Evolutionary conservation across 495 filamentous ascomycete species (phyloP), one percentile per base, ranked within the genome.

Genomic region (Neurospora sp.): DNA sequence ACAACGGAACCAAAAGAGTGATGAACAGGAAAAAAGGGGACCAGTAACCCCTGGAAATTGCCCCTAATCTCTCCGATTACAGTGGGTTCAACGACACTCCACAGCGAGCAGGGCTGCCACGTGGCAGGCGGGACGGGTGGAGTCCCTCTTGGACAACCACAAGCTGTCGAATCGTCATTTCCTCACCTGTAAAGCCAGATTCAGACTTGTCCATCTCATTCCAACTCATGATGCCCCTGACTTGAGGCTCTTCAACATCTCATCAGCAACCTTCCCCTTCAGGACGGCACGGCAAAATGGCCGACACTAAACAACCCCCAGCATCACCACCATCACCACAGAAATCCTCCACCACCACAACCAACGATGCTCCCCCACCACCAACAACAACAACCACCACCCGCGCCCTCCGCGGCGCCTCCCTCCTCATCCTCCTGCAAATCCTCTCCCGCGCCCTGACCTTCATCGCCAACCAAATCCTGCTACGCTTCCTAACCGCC

Each of bases 401-500:
- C 23, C 73, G 75, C n/a, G 83, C 81, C 71, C 80, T 86, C 20
- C 81, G 80, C 16, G 94, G 93, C 23, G 95, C 94, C 35, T 93
- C 92, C 11, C 89, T 94, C 75, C 87, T 99, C 72, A 94, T 99
- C 78, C 84, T 93, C 70, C 88, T 97, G 23, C 95, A 97, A 81
- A 84, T 98, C 76, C 83, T 84, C 42, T 97, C 94, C 16, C 91
- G 95, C 70, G 88, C 91, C 54, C 84, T 97, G 74, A 98, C 96
- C 37, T 99, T 99, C 82, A 81, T 88, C 62, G 90, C 95, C 72
- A 98, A 98, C 85, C 94, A 98, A 81, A 71, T 96, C 69, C 89
- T 98, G 12, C 85, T 99, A 5, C 93, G 94, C 44, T 93, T 90
- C 77, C 84, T 98, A 27, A 95, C 94, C 0, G 95, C 96, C 0